Base-by-base conservation (phyloP, 176 grass and related monocot species). In the Themeda triandra region DNA sequence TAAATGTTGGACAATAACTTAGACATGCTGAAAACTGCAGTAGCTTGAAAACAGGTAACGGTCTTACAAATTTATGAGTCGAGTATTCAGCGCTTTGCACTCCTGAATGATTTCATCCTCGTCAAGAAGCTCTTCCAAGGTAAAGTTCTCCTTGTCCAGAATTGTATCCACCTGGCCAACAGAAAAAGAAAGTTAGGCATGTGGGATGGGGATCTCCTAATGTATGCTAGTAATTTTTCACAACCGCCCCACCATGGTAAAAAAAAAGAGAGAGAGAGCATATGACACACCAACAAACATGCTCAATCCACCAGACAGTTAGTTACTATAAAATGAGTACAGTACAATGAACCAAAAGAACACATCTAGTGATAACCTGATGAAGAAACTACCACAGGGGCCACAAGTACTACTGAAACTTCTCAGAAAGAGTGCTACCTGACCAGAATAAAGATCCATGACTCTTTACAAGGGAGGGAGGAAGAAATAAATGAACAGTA, bases 91-190 rank as follows among this genome's bases (percentile, higher is more conserved):
- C 11, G 92, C 94, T 92, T 97, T 97, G 94, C 94, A 97, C 83
- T 97, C 94, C 81, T 97, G 94, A 76, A 97, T 97, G 76, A 94
- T 94, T 49, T 97, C 94, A 72, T 97, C 94, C 86, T 97, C 94
- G 2, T 97, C 94, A 27, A 97, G 94, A 90, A 97, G 94, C 68
- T 97, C 91, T 71, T 97, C 94, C 10, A 97, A 82, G 27, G 88
- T 97, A 77, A 97, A 97, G 73, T 78, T 97, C 83, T 93, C 94
- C 89, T 93, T 97, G 64, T 97, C 94, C 58, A 97, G 91, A 81
- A 97, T 97, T 66, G 87, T 89, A 82, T 97, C 91, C 85, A 97
- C 94, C 94, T 97, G 87, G 41, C 71, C 74, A 78, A 84, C 19
- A 77, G 62, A 32, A 81, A 23, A 73, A 24, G 74, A 53, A 63